Conservation (phyloP, 2,329 filamentous ascomycete species). For the Microascus cirrosus region DNA sequence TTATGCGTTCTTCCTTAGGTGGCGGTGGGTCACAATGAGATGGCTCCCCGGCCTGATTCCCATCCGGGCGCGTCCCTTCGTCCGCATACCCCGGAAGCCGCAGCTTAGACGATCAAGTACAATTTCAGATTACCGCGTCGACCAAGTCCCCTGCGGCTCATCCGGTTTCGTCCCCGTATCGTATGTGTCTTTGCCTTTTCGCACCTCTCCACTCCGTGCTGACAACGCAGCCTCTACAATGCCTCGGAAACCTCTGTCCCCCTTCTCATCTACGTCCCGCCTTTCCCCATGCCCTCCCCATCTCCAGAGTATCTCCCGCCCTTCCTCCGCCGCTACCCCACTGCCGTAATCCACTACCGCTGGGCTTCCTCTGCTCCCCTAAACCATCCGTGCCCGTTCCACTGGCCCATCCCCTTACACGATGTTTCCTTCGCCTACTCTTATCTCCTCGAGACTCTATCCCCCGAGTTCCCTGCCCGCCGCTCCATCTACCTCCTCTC, state of each 20-base stretch:
- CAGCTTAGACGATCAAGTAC: background rate
- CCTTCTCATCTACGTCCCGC: constrained; percentile 45
- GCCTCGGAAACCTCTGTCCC: constrained; percentile 25
- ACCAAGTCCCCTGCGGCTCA: constrained; percentile 35
- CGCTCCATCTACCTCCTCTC: constrained; percentile 36
- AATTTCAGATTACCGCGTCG: constrained; percentile 3
- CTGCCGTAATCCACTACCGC: constrained; percentile 48
- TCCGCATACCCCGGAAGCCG: background rate
- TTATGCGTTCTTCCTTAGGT: background rate
- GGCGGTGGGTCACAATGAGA: background rate
- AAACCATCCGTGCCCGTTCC: constrained; percentile 13
- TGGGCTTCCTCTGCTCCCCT: constrained; percentile 26
- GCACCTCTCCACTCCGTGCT: background rate
- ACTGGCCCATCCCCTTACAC: constrained; percentile 47
- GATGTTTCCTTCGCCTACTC: constrained; percentile 42
- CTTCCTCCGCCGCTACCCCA: constrained; percentile 30
- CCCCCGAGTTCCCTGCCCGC: constrained; percentile 18
- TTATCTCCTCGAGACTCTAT: constrained; percentile 36
- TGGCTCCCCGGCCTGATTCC: background rate
- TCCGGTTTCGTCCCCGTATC: constrained; percentile 38
- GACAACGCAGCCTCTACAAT: constrained; percentile 35
- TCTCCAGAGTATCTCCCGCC: constrained; percentile 20
- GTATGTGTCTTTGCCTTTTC: constrained; percentile 22
- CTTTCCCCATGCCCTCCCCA: constrained; percentile 22
- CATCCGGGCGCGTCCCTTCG: background rate